Evolutionary conservation across 2,329 filamentous ascomycete genomes (phyloP).

Genomic region (Verticillium tricorpus): DNA sequence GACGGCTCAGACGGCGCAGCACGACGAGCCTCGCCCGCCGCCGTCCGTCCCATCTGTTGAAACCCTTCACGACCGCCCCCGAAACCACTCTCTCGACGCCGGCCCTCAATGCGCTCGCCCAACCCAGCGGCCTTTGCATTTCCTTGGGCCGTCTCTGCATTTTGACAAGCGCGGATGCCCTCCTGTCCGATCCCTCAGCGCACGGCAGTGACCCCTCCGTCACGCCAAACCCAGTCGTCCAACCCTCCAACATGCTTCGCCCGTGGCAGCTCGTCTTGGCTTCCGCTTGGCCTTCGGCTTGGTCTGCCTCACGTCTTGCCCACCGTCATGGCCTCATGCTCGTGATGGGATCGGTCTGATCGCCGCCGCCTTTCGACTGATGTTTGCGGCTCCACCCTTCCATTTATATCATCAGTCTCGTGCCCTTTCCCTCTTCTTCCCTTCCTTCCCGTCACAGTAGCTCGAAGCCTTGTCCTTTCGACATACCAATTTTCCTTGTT

Average conservation of each 20-base stretch:
- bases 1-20: background rate
- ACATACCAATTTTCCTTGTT: background rate
- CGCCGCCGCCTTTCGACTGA: conserved; percentile 2
- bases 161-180: background rate
- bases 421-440: background rate
- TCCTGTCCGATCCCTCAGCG: background rate
- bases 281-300: background rate
- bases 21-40: background rate
- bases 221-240: background rate
- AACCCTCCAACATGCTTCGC: background rate
- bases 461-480: background rate
- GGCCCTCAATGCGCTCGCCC: background rate
- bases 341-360: conserved; percentile 3
- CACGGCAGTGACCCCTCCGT: background rate
- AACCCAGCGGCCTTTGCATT: background rate
- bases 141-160: background rate
- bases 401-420: conserved; percentile 1
- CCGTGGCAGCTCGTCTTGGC: background rate
- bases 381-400: conserved; percentile 1
- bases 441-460: background rate
- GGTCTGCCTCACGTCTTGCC: background rate
- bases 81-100: background rate
- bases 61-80: background rate
- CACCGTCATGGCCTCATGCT: background rate
- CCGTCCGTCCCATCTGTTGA: background rate